Conservation (phyloP, 371 early-diverging fungal genomes). For the Umbelopsis sp. region DNA sequence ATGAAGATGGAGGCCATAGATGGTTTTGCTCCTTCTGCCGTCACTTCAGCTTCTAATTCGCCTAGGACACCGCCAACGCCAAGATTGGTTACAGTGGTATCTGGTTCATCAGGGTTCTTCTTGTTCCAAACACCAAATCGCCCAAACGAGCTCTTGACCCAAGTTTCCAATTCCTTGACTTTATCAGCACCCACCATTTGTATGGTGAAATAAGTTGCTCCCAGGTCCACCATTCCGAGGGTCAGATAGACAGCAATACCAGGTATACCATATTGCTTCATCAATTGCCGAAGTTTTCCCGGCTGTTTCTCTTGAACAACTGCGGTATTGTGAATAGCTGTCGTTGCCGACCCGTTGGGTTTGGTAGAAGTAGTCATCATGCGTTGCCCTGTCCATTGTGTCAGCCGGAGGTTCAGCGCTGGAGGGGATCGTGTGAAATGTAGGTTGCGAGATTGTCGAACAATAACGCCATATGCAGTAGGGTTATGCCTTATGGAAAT, state of each 20-base stretch:
- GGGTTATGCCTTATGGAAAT: not conserved
- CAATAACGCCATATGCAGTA: not conserved
- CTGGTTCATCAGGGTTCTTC: not conserved
- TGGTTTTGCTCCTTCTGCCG: constrained; percentile 27
- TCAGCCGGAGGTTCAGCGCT: not conserved
- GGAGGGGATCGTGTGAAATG: not conserved
- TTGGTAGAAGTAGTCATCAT: not conserved
- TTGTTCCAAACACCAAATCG: constrained; percentile 20
- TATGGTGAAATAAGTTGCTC: constrained; percentile 40
- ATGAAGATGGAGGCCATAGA: constrained; percentile 49
- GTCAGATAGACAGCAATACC: constrained; percentile 48
- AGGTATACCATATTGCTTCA: constrained; percentile 45
- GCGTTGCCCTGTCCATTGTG: not conserved
- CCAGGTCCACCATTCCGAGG: constrained; percentile 44
- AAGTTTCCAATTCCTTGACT: constrained; percentile 41
- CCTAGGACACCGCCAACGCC: constrained; percentile 14
- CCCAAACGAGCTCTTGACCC: constrained; percentile 24
- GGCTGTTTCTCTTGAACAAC: not conserved
- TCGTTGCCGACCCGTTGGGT: not conserved
- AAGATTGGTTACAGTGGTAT: not conserved
- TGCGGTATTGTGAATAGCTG: not conserved
- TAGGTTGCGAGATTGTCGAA: not conserved
- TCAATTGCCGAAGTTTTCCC: constrained; percentile 37
- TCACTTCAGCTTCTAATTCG: constrained; percentile 7
- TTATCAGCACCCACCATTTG: constrained; percentile 44